phyloP scores from a whole-genome alignment of 228 moss, liverwort and hornwort genomes.

The Sphagnum fallax region DNA sequence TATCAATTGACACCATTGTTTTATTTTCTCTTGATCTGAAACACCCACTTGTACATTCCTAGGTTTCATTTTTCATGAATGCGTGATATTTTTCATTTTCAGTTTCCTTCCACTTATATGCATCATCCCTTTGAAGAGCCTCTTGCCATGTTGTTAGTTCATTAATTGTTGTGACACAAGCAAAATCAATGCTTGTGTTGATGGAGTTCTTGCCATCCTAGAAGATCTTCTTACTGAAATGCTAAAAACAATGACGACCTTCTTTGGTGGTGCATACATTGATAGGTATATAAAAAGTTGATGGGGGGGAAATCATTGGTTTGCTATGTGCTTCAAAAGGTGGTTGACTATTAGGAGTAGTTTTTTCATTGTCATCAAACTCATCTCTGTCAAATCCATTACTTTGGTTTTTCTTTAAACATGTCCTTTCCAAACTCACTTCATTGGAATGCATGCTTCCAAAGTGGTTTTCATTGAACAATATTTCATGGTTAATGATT shows the following conservation, averaged over 20 bases:
- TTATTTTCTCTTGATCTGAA: no score
- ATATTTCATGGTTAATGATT: conserved; percentile 4
- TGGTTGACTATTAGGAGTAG: no score
- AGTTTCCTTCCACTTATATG: not conserved
- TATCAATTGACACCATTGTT: no score
- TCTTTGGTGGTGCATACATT: not conserved
- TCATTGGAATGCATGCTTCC: not conserved
- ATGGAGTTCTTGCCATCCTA: not conserved
- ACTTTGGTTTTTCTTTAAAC: not conserved
- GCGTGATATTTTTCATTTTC: not conserved
- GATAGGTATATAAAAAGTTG: no score
- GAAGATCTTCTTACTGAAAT: not conserved
- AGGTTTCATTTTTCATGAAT: not conserved
- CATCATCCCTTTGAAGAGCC: not conserved
- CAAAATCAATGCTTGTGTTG: not conserved
- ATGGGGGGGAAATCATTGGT: no score
- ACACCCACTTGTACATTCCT: no score
- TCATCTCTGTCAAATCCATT: not conserved
- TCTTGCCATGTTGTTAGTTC: not conserved
- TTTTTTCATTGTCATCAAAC: no score
- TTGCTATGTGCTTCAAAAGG: no score
- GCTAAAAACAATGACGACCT: not conserved
- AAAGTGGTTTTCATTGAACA: conserved; percentile 4
- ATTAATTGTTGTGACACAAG: not conserved
- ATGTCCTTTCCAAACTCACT: not conserved